phyloP scores from a whole-genome alignment of 257 asterid genomes.

The Nicotiana obtusifolia region DNA sequence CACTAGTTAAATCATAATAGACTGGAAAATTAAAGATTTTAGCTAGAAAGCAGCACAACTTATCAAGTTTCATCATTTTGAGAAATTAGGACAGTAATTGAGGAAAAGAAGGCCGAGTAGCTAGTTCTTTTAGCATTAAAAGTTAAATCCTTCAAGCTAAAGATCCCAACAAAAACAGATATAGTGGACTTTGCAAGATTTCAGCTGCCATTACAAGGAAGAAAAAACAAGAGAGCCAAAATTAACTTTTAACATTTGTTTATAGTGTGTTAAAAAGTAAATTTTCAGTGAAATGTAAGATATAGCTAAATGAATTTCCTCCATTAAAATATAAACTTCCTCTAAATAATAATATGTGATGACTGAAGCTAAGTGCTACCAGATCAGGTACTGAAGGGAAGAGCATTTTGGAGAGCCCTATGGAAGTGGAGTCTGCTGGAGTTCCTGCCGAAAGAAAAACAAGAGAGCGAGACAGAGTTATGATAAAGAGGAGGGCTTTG shows the following conservation, averaged over 20 bases:
- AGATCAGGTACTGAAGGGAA: slow-evolving; percentile 75
- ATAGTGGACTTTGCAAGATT: background rate
- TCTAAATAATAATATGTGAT: background rate
- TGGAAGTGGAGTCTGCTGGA: slow-evolving; percentile 82
- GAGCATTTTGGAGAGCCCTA: slow-evolving; percentile 66
- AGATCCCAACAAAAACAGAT: background rate
- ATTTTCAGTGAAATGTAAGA: background rate
- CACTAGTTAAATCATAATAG: background rate
- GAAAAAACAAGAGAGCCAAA: background rate
- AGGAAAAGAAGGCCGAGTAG: background rate
- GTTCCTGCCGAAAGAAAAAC: slow-evolving; percentile 42
- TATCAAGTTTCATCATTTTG: background rate
- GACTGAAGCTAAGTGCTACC: slow-evolving; percentile 29
- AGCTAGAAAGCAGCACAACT: background rate
- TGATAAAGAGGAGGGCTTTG: background rate
- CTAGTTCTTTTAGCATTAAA: background rate
- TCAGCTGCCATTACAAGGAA: background rate
- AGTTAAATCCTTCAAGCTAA: background rate
- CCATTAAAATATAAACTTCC: background rate
- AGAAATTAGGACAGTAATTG: background rate
- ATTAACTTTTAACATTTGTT: background rate
- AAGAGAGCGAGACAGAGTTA: background rate
- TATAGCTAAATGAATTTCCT: background rate
- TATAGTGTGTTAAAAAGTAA: background rate
- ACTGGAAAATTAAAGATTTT: background rate